Evolutionary conservation across 345 rosid genomes (phyloP).

Genomic region (Aegle marmelos): DNA sequence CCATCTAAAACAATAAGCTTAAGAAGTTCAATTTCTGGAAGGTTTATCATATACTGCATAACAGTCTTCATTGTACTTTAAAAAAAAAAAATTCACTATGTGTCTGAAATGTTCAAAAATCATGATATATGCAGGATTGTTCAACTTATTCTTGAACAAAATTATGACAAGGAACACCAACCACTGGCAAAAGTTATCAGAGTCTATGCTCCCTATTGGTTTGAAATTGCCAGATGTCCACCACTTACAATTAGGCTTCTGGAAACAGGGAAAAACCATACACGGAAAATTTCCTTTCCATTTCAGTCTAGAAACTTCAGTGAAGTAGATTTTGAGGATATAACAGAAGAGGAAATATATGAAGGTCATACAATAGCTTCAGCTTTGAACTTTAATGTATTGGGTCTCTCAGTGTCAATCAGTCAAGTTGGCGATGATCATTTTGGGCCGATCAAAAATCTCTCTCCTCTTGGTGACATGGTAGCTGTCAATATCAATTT

Average conservation of each 20-base stretch:
- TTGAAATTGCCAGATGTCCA: conserved; percentile 82
- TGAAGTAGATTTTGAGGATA: conserved; percentile 47
- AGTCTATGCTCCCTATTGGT: conserved; percentile 91
- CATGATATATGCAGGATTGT: conserved; percentile 59
- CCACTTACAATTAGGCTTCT: conserved; percentile 65
- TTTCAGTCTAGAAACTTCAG: conserved; percentile 46
- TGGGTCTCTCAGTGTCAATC: conserved; percentile 71
- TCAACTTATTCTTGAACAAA: conserved; percentile 83
- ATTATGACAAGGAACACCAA: conserved; percentile 57
- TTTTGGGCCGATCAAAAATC: conserved; percentile 78
- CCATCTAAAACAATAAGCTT: conserved; percentile 78
- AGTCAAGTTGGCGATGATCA: conserved; percentile 44
- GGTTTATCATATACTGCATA: conserved; percentile 42
- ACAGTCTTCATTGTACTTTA: neutral
- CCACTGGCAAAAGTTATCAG: conserved; percentile 58
- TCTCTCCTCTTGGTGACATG: conserved; percentile 91
- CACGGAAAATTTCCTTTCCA: conserved; percentile 47
- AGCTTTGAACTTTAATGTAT: conserved; percentile 66
- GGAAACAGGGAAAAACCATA: conserved; percentile 50
- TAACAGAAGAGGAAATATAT: conserved; percentile 75
- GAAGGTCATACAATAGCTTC: conserved; percentile 93
- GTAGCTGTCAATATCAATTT: conserved; percentile 33
- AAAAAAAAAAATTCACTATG: too few species aligned
- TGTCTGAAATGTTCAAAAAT: conserved; percentile 25
- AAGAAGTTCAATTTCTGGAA: conserved; percentile 85